phyloP scores from a whole-genome alignment of 208 protist species.

The Trypanosoma melophagium region DNA sequence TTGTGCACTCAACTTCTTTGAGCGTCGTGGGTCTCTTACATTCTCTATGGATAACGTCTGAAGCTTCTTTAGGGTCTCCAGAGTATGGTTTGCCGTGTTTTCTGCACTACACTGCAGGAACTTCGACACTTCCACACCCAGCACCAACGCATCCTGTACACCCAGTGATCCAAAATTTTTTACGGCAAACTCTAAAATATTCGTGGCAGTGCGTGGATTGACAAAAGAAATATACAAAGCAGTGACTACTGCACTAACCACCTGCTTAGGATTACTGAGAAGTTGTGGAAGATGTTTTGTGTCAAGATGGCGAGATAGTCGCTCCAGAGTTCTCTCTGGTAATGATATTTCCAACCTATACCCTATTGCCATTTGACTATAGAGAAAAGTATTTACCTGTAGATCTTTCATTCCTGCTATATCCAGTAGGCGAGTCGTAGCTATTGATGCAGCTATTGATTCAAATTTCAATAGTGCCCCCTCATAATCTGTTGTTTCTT shows the following conservation, averaged over 20 bases:
- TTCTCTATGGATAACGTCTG: constrained; percentile 1
- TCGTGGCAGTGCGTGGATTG: constrained; percentile 7
- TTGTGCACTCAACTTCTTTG: constrained; percentile 16
- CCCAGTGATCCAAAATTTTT: constrained; percentile 45
- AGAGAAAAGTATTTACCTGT: constrained; percentile 61
- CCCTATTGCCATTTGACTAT: constrained; percentile 46
- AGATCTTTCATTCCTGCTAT: constrained; percentile 38
- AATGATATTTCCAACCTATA: constrained; percentile 27
- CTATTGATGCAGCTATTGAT: constrained; percentile 13
- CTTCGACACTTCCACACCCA: constrained; percentile 38
- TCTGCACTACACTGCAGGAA: constrained; percentile 6
- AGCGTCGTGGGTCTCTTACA: neutral
- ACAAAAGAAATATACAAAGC: constrained; percentile 29
- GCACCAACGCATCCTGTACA: constrained; percentile 45
- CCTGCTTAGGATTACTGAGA: constrained; percentile 37
- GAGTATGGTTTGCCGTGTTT: neutral
- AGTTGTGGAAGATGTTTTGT: constrained; percentile 37
- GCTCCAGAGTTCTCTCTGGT: neutral
- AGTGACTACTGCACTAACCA: constrained; percentile 41
- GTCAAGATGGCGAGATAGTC: constrained; percentile 42
- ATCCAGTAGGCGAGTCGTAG: constrained; percentile 33
- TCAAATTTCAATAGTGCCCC: constrained; percentile 1
- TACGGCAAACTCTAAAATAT: constrained; percentile 34
- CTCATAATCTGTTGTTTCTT: constrained; percentile 20
- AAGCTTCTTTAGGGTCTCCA: neutral